Conservation (phyloP, 768 basidiomycete genomes). For the Leccinum boreale region DNA sequence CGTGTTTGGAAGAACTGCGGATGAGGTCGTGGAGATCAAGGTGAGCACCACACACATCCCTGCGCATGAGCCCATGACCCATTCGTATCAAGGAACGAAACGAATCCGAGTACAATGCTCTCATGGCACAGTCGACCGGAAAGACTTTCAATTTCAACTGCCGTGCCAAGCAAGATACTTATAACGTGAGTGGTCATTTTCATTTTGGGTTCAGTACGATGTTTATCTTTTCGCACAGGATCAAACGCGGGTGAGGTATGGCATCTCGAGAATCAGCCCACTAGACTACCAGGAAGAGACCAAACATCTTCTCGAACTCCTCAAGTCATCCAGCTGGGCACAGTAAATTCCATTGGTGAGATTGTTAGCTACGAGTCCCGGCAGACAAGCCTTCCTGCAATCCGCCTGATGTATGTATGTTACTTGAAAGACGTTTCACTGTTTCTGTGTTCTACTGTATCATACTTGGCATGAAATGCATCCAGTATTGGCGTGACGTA, state of each 20-base stretch:
- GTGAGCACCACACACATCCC: conserved; percentile 31
- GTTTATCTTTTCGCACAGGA: conserved; percentile 47
- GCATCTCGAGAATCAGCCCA: conserved; percentile 61
- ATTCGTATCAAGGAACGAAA: conserved; percentile 48
- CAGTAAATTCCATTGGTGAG: conserved; percentile 14
- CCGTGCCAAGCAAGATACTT: conserved; percentile 84
- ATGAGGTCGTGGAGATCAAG: conserved; percentile 73
- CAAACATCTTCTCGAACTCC: conserved; percentile 51
- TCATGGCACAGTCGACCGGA: conserved; percentile 64
- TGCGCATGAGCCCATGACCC: not conserved
- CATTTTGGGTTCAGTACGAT: not conserved
- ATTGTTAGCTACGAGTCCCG: not conserved
- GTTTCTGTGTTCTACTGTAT: not conserved
- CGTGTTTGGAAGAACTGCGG: conserved; percentile 75
- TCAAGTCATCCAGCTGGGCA: conserved; percentile 58
- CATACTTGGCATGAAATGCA: not conserved
- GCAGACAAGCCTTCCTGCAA: not conserved
- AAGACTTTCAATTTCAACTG: conserved; percentile 79
- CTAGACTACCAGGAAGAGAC: conserved; percentile 73
- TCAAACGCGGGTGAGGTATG: conserved; percentile 77
- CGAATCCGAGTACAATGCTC: conserved; percentile 52
- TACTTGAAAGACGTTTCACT: not conserved
- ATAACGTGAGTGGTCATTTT: conserved; percentile 53
- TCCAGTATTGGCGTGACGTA: not conserved
- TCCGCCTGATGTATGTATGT: conserved; percentile 3